Evolutionary conservation across 257 asterid genomes (phyloP).

Genomic region (Ballota nigra): DNA sequence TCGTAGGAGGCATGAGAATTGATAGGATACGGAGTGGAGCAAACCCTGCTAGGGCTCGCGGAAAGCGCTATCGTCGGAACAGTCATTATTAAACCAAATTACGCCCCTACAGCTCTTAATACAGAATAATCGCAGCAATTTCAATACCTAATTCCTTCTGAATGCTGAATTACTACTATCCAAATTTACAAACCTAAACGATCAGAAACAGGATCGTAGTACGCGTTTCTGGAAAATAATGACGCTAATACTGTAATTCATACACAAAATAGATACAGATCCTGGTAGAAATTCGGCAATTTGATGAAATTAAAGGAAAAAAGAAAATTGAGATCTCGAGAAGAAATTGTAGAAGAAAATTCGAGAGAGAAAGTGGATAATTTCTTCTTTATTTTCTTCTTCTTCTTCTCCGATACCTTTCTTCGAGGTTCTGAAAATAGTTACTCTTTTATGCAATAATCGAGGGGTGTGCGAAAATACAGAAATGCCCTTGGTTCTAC

Average conservation of each 20-base stretch:
- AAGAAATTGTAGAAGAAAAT: slow-evolving; percentile 14
- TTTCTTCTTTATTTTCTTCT: slow-evolving; percentile 26
- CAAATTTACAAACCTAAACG: not conserved
- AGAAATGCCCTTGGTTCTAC: slow-evolving; percentile 27
- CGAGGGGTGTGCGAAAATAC: slow-evolving; percentile 22
- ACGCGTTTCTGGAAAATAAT: not conserved
- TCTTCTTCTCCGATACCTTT: slow-evolving; percentile 20
- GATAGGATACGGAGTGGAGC: slow-evolving; percentile 78
- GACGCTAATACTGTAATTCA: not conserved
- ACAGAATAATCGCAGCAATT: not conserved
- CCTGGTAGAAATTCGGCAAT: slow-evolving; percentile 9
- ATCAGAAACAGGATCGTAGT: slow-evolving; percentile 2
- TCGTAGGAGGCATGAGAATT: slow-evolving; percentile 60
- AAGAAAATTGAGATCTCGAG: slow-evolving; percentile 12
- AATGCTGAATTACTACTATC: slow-evolving; percentile 4
- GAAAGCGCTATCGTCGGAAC: slow-evolving; percentile 76
- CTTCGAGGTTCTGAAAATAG: slow-evolving; percentile 6
- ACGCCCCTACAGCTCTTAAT: slow-evolving; percentile 9
- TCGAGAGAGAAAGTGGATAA: slow-evolving; percentile 18
- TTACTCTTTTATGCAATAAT: slow-evolving; percentile 24
- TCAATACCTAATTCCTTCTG: slow-evolving; percentile 24
- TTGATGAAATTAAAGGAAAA: not conserved
- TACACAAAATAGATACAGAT: slow-evolving; percentile 19
- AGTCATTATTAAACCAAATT: slow-evolving; percentile 41
- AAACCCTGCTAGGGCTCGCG: slow-evolving; percentile 71